Base-by-base conservation (phyloP, 2,329 filamentous ascomycete genomes). In the Aspergillus pseudonomiae region DNA sequence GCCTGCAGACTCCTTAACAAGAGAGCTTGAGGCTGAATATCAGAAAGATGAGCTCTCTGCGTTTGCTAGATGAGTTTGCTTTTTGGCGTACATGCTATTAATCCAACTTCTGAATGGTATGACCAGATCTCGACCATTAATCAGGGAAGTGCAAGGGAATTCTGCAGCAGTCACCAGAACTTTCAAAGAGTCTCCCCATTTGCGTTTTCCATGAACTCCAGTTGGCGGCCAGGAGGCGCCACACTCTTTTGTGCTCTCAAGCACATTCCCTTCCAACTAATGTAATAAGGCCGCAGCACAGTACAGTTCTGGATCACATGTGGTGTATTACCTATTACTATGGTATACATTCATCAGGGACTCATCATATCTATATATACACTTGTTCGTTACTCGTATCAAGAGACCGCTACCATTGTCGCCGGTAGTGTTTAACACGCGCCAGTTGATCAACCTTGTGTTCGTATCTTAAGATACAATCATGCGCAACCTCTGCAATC, bases 1-100 rank as follows among this genome's bases (percentile, higher is more conserved):
- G 71, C 71, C 71, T 14, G 59, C 59, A 6, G 54, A 58, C 7
- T 71, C 71, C 2, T 62, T 74, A 24, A 61, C 68, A 21, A 69
- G 66, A 26, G 71, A 69, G n/a, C 63, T 74, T 19, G 71, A 73
- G 39, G 32, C 60, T 6, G 69, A 73, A 65, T 74, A 70, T 53
- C 65, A 61, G 9, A 73, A 72, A 36, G 67, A 69, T 58, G 65
- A 63, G 3, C 59, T 68, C n/a, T 54, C 67, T 19, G 64, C 63
- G 21, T 61, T 66, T 24, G 36, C 63, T 6, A 57, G 59, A 63
- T 68, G 62, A 32, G 19, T 21, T 53, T 21, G 28, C 21, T 34
- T 16, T 14, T 46, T 19, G 24, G 6, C 46, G 7, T 28, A 19
- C 12, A 6, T 28, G 16, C 16, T 6, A 28, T 50, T 28, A 6